Evolutionary conservation across 768 basidiomycete genomes (phyloP).

Genomic region (Leccinum disarticulatum): DNA sequence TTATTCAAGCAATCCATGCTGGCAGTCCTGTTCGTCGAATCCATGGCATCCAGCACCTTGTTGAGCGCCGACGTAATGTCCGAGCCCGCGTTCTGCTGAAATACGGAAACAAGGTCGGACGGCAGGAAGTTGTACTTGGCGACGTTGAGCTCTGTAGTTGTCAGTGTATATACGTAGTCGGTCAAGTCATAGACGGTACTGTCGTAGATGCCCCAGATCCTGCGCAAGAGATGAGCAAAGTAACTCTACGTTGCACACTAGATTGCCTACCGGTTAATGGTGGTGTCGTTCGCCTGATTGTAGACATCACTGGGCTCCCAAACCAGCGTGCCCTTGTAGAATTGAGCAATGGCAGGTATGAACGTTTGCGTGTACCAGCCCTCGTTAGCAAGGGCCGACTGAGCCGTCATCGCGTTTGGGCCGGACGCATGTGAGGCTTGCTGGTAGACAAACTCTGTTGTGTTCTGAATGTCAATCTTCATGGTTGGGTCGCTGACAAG

Average conservation of each 20-base stretch:
- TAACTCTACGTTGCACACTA: constrained; percentile 7
- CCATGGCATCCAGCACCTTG: constrained; percentile 43
- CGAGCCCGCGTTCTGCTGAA: constrained; percentile 57
- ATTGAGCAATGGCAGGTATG: constrained; percentile 54
- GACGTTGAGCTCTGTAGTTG: constrained; percentile 41
- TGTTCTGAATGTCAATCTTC: constrained; percentile 46
- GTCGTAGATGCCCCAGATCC: constrained; percentile 63
- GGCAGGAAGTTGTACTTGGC: constrained; percentile 56
- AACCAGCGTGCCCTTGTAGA: constrained; percentile 61
- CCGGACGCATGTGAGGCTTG: constrained; percentile 63
- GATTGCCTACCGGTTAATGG: constrained; percentile 28
- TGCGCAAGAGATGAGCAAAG: constrained; percentile 11
- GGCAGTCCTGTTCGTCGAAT: constrained; percentile 36
- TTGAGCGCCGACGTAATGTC: constrained; percentile 58
- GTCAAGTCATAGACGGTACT: constrained; percentile 59
- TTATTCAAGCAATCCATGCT: constrained; percentile 57
- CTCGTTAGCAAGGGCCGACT: constrained; percentile 35
- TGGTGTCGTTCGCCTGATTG: constrained; percentile 38
- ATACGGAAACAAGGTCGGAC: constrained; percentile 46
- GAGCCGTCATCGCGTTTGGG: constrained; percentile 35
- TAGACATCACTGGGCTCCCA: constrained; percentile 41
- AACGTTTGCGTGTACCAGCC: constrained; percentile 61
- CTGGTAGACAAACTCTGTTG: constrained; percentile 38
- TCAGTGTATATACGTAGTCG: constrained; percentile 63
- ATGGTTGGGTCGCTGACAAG: constrained; percentile 51